Evolutionary conservation across 768 basidiomycete genomes (phyloP), one percentile per base, ranked within the genome.

Genomic region (Heimioporus sp.): DNA sequence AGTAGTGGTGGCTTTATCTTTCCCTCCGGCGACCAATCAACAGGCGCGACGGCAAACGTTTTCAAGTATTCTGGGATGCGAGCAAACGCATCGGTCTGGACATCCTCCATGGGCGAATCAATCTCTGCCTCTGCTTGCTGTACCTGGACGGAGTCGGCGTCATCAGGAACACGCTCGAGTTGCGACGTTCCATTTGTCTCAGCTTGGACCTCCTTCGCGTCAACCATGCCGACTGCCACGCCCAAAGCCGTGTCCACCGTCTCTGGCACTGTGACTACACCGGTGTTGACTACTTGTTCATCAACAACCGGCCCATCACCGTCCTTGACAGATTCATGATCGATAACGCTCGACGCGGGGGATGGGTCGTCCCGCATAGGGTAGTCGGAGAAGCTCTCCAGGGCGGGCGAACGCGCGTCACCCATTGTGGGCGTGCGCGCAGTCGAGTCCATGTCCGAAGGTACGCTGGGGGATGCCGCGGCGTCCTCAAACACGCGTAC

Each of bases 11-110:
- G 76, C 36, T 73, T 80, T 41, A 91, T 72, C 62, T 79, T 81
- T 30, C 70, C 68, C 36, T 80, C 75, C 2, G 78, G 65, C 49
- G 83, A 77, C 87, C 87, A 89, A 20, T 83, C 76, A 5, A 90
- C 78, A 0, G 82, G 83, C 7, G 86, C 81, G 16, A 88, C 86
- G 12, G 87, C 86, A 52, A 81, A 92, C 0, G 82, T 79, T 46
- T 77, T 79, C 28, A 91, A 74, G 56, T 90, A 84, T 15, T 74
- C 76, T 3, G 80, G 80, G 13, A 74, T 73, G 21, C 62, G 64
- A 2, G 66, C 71, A n/a, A 57, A 66, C 19, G 68, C 73, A 21
- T 69, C 69, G 5, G 69, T 64, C 8, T 68, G 65, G 34, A 67
- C 58, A 34, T 73, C 71, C 12, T 79, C 75, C 47, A 79, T 78